Conservation (phyloP, 2,329 filamentous ascomycete species). For the Monosporascus sp. region DNA sequence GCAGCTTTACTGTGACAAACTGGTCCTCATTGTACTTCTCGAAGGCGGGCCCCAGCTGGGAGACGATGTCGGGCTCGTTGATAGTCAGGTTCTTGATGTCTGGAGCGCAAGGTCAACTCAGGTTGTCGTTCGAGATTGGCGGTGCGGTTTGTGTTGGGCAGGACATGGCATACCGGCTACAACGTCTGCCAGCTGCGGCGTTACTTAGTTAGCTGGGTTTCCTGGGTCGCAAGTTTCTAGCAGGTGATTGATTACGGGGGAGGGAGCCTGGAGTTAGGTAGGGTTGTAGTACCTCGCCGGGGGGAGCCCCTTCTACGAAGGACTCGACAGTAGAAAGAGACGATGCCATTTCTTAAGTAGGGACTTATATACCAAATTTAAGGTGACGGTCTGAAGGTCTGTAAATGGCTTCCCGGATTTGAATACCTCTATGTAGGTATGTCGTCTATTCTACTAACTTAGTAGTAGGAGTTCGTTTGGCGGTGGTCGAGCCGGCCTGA, state of each 20-base stretch:
- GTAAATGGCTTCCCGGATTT: too few species aligned
- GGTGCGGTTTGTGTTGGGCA: neutral
- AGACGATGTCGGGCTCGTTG: slow-evolving; percentile 60
- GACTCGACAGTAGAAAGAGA: slow-evolving; percentile 63
- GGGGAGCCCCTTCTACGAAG: slow-evolving; percentile 90
- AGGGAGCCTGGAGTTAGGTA: slow-evolving; percentile 13
- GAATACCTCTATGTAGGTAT: too few species aligned
- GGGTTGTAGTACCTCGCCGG: slow-evolving; percentile 72
- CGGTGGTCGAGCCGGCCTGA: too few species aligned
- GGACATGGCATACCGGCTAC: slow-evolving; percentile 61
- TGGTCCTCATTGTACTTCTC: slow-evolving; percentile 96
- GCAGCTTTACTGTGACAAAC: slow-evolving; percentile 81
- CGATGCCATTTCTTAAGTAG: slow-evolving; percentile 24
- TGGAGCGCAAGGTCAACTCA: slow-evolving; percentile 30
- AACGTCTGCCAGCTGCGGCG: slow-evolving; percentile 71
- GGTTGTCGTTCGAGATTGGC: neutral
- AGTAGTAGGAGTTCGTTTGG: too few species aligned
- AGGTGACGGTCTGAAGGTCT: too few species aligned
- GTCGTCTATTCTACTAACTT: too few species aligned
- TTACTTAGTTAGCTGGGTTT: slow-evolving; percentile 11
- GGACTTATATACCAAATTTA: too few species aligned
- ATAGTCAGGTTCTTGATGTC: slow-evolving; percentile 85
- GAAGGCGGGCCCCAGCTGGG: slow-evolving; percentile 75
- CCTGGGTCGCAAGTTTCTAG: neutral
- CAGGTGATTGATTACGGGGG: slow-evolving; percentile 1